Percentiles rank a stretch among this genome's conserved stretches.
Evolutionary conservation across 805 yeast genomes (phyloP).

Genomic region (Komagataella pastoris): DNA sequence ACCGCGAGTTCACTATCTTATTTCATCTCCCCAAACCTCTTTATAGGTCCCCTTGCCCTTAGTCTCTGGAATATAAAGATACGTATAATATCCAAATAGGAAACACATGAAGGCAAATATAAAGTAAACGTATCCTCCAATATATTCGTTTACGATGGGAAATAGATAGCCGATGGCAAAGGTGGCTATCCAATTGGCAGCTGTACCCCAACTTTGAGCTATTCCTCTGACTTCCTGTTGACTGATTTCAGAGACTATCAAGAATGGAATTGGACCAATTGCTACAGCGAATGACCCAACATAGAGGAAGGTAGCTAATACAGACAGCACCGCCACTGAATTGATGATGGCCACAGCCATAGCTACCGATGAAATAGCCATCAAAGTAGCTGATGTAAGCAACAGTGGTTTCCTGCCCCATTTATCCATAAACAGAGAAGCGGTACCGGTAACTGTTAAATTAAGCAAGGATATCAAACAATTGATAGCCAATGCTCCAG

Average conservation of each 20-base stretch:
- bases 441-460: constrained; percentile 54
- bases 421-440: constrained; percentile 67
- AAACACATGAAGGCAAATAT: constrained; percentile 52
- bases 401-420: constrained; percentile 68
- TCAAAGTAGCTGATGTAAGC: constrained; percentile 46
- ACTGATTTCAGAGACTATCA: constrained; percentile 79
- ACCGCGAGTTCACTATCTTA: background rate
- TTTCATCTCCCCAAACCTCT: constrained; percentile 45
- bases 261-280: constrained; percentile 90
- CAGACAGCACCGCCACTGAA: constrained; percentile 33
- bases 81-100: constrained; percentile 32
- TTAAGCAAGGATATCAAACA: constrained; percentile 67
- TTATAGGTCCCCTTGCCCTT: constrained; percentile 48
- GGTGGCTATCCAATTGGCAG: constrained; percentile 85
- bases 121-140: constrained; percentile 74
- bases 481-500: constrained; percentile 57
- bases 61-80: constrained; percentile 56
- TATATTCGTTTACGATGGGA: constrained; percentile 49
- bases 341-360: constrained; percentile 55
- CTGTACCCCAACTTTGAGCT: constrained; percentile 90
- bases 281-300: constrained; percentile 86
- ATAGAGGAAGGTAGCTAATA: constrained; percentile 54
- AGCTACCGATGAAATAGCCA: constrained; percentile 52
- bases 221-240: constrained; percentile 66
- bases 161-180: constrained; percentile 70